Evolutionary conservation across 164 flowering plant species (phyloP).

Genomic region (Vitis amurensis): DNA sequence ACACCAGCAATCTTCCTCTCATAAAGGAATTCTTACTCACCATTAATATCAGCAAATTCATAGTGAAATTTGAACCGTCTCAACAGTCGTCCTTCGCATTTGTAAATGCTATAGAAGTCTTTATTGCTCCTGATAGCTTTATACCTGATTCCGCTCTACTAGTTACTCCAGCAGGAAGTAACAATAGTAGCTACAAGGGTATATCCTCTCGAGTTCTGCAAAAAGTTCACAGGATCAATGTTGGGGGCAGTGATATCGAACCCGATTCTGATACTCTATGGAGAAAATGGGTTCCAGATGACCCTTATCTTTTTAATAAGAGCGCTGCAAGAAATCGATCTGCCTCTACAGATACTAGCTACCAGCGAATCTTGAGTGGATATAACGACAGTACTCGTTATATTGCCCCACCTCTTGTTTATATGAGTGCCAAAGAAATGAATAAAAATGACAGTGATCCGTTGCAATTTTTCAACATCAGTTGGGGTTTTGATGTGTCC

Average conservation of each 20-base stretch:
- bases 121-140: background rate
- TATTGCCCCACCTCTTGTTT: conserved; percentile 8
- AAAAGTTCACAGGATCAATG: conserved; percentile 13
- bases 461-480: background rate
- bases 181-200: background rate
- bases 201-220: conserved; percentile 3
- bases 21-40: conserved; percentile 5
- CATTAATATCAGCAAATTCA: background rate
- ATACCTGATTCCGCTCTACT: background rate
- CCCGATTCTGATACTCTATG: conserved; percentile 1
- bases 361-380: too few species aligned
- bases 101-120: conserved; percentile 16
- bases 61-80: conserved; percentile 2
- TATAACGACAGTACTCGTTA: background rate
- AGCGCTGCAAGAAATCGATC: too few species aligned
- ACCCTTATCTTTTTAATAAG: background rate
- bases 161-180: background rate
- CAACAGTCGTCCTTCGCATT: conserved; percentile 5
- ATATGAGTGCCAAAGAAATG: background rate
- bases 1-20: background rate
- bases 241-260: background rate
- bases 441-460: background rate
- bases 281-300: conserved; percentile 13
- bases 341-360: too few species aligned
- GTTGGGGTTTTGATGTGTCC: conserved; percentile 1